Evolutionary conservation across 2,329 filamentous ascomycete species (phyloP).

Genomic region (Aspergillus sp.): DNA sequence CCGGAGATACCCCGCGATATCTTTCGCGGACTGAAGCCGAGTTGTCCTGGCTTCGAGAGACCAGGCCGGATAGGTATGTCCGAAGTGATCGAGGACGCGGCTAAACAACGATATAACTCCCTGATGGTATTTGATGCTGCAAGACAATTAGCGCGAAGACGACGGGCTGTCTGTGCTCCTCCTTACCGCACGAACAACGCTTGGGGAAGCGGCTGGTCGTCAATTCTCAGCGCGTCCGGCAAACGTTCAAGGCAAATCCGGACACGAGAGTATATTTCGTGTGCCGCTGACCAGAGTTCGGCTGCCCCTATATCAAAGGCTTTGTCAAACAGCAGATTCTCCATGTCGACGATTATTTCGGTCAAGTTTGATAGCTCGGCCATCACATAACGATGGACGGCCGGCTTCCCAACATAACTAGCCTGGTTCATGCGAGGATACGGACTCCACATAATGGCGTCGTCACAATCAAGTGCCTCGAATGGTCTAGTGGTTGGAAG

Average conservation of each 20-base stretch:
- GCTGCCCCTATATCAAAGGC: slow-evolving; percentile 6
- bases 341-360: slow-evolving; percentile 14
- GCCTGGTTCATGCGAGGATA: slow-evolving; percentile 24
- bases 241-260: slow-evolving; percentile 14
- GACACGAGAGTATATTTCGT: slow-evolving; percentile 13
- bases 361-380: slow-evolving; percentile 13
- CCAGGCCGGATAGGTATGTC: slow-evolving; percentile 5
- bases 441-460: slow-evolving; percentile 20
- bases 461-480: slow-evolving; percentile 5
- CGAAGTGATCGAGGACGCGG: slow-evolving; percentile 12
- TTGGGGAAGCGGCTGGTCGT: slow-evolving; percentile 16
- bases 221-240: slow-evolving; percentile 9
- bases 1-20: slow-evolving; percentile 18
- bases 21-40: slow-evolving; percentile 14
- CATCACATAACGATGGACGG: slow-evolving; percentile 18
- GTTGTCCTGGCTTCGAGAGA: slow-evolving; percentile 8
- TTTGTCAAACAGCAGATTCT: slow-evolving; percentile 17
- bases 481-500: slow-evolving; percentile 11
- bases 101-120: slow-evolving; percentile 17
- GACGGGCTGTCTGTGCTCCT: neutral
- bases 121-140: slow-evolving; percentile 21
- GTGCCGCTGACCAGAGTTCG: slow-evolving; percentile 11
- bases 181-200: slow-evolving; percentile 22
- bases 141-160: slow-evolving; percentile 6
- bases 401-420: slow-evolving; percentile 16